Base-by-base conservation (phyloP, 1,284 basidiomycete genomes). In the Porphyrellus sp. region DNA sequence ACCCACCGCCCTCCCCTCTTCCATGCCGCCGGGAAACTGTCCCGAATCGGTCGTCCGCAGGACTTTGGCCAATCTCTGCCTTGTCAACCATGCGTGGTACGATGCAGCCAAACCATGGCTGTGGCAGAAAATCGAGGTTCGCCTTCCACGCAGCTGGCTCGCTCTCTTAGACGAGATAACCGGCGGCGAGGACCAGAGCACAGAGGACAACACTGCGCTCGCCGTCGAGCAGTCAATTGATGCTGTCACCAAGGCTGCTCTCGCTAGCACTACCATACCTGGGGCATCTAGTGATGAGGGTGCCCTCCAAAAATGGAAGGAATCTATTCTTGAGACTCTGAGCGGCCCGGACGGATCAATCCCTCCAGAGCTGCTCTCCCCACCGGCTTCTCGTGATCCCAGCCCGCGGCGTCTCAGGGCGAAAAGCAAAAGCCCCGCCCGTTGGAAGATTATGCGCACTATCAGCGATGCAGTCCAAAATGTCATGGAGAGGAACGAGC, bases 61-160 rank as follows among this genome's bases (percentile, higher is more conserved):
- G 51, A 85, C 89, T 0, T 74, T 91, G 31, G 75, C 79, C 12
- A 84, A 68, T 58, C 81, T 90, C 42, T 88, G 84, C 61, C 77
- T 86, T 51, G 85, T 89, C 37, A 89, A 82, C 62, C 83, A 76
- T 59, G 76, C 81, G 3, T 91, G 87, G 85, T 80, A 82, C 62
- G 79, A 82, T 44, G 89, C 86, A 1, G 86, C 89, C 12, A 86
- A 85, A 59, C 89, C 88, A 0, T 91, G 83, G 83, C 72, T 91
- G 4, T 91, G 89, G 88, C 80, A 78, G 52, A 83, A 82, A 70
- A 72, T 91, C 58, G 88, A 91, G 68, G 84, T 91, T 39, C 81
- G 88, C 12, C 77, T 91, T 12, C 89, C 89, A 7, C 78, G 82
- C 18, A 83, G 79, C 60, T 91, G 89, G 87, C 79, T 91, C n/a